Evolutionary conservation across 257 asterid species (phyloP).

Genomic region (Capsicum chinense): DNA sequence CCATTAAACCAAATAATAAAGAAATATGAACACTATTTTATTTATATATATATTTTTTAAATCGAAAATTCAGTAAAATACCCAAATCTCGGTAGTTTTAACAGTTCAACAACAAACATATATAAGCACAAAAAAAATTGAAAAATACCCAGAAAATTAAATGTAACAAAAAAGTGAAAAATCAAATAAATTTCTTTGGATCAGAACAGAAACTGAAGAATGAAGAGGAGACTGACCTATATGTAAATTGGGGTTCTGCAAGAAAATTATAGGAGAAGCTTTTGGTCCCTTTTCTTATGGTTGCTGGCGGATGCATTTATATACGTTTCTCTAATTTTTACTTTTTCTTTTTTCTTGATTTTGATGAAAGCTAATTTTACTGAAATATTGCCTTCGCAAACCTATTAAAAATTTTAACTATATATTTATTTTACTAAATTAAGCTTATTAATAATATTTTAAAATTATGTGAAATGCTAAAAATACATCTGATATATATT

Average conservation of each 20-base stretch:
- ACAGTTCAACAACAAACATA: constrained; percentile 1
- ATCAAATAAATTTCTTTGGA: constrained; percentile 21
- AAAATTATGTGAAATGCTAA: no score
- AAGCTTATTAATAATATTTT: no score
- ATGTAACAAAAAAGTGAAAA: background rate
- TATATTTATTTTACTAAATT: no score
- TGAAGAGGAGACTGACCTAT: background rate
- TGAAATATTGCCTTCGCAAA: background rate
- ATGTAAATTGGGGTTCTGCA: constrained; percentile 8
- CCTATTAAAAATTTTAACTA: no score
- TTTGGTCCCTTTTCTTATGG: background rate
- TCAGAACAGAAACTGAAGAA: background rate
- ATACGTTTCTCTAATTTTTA: constrained; percentile 12
- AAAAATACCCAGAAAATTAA: constrained; percentile 35
- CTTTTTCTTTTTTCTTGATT: background rate
- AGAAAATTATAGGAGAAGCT: constrained; percentile 23
- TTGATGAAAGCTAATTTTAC: background rate
- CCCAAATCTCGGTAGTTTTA: constrained; percentile 18
- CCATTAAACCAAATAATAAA: background rate
- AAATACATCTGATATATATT: no score
- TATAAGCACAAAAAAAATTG: background rate
- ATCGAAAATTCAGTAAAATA: background rate
- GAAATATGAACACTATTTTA: background rate
- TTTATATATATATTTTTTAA: no score
- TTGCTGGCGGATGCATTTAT: constrained; percentile 24